A percentile compares a stretch with the other conserved stretches of the same genome.
Evolutionary conservation across 2,329 filamentous ascomycete genomes (phyloP).

Genomic region (Cladosporium cucumerinum): DNA sequence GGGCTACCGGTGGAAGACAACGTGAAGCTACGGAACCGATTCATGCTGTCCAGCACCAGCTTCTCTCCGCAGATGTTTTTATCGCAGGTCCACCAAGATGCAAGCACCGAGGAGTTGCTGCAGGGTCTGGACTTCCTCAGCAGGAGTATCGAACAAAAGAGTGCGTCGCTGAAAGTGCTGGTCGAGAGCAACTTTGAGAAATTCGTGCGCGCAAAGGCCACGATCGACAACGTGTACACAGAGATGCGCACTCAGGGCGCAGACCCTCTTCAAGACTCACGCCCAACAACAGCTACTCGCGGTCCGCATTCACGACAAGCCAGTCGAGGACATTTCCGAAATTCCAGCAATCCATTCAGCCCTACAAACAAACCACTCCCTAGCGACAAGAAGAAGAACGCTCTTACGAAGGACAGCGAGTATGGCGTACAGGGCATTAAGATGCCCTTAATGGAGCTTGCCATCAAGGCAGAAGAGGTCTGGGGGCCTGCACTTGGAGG

Average conservation of each 20-base stretch:
- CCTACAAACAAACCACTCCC: slow-evolving; percentile 36
- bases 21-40: slow-evolving; percentile 68
- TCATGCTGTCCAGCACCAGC: slow-evolving; percentile 89
- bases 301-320: slow-evolving; percentile 60
- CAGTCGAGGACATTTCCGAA: slow-evolving; percentile 50
- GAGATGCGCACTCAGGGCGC: slow-evolving; percentile 81
- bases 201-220: slow-evolving; percentile 95
- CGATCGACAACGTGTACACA: slow-evolving; percentile 97
- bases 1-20: slow-evolving; percentile 85
- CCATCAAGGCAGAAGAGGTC: slow-evolving; percentile 91
- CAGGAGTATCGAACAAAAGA: slow-evolving; percentile 94
- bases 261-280: slow-evolving; percentile 36
- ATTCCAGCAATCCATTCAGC: slow-evolving; percentile 35
- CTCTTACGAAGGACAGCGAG: slow-evolving; percentile 86
- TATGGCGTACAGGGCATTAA: slow-evolving; percentile 89
- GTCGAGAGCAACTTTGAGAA: slow-evolving; percentile 98
- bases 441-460: slow-evolving; percentile 79
- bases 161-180: slow-evolving; percentile 89
- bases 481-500: slow-evolving; percentile 94
- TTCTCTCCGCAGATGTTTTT: slow-evolving; percentile 92
- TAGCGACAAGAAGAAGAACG: slow-evolving; percentile 74
- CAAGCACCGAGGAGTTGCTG: slow-evolving; percentile 76
- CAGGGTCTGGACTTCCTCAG: slow-evolving; percentile 82
- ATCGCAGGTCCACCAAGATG: slow-evolving; percentile 83
- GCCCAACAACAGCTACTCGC: slow-evolving; percentile 19